phyloP scores from a whole-genome alignment of 495 filamentous ascomycete genomes.

The Penicillium pancosmium region DNA sequence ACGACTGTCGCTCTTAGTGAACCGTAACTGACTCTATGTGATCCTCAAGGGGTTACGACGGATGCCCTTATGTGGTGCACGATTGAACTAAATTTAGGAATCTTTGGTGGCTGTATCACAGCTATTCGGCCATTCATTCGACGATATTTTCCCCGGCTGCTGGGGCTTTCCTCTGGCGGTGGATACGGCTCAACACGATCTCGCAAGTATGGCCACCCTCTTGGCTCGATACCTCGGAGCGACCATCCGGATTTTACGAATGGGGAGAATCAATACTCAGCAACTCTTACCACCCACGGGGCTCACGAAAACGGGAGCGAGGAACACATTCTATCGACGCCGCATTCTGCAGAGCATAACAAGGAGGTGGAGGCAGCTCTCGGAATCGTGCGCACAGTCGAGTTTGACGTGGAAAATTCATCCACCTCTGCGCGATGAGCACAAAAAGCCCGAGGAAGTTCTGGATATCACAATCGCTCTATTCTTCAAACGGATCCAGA shows the following conservation, averaged over 20 bases:
- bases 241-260: conserved; percentile 26
- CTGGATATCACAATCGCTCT: not conserved
- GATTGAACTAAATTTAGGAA: conserved; percentile 41
- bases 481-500: not conserved
- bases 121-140: conserved; percentile 38
- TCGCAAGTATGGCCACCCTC: conserved; percentile 29
- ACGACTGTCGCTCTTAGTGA: not conserved
- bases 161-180: conserved; percentile 31
- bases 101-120: conserved; percentile 38
- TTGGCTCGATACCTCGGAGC: conserved; percentile 28
- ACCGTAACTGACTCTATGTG: not conserved
- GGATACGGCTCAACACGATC: conserved; percentile 19
- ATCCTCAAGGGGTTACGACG: conserved; percentile 29
- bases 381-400: conserved; percentile 36
- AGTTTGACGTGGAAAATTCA: conserved; percentile 35
- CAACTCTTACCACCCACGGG: conserved; percentile 22
- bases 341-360: not conserved
- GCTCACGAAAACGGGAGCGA: conserved; percentile 29
- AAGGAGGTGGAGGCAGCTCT: conserved; percentile 12
- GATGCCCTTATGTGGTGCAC: conserved; percentile 35
- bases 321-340: conserved; percentile 28
- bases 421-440: conserved; percentile 6
- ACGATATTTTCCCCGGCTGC: conserved; percentile 35
- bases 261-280: conserved; percentile 18
- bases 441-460: not conserved